phyloP scores from a whole-genome alignment of 1,284 basidiomycete species.

The Xanthoconium separans region DNA sequence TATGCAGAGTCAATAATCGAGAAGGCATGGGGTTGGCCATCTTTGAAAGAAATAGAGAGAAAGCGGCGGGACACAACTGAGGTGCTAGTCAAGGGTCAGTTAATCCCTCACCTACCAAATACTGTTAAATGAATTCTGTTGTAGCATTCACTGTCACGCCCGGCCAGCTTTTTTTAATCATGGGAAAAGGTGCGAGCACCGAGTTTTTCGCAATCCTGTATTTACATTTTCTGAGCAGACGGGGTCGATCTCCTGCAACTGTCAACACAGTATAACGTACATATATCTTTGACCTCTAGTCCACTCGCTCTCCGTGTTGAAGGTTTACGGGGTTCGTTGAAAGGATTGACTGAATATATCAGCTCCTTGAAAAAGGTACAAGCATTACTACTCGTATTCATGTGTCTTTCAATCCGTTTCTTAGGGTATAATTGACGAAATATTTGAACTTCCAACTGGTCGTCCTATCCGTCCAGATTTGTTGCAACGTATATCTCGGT shows the following conservation, averaged over 20 bases:
- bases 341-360: slow-evolving; percentile 45
- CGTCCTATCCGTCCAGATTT: slow-evolving; percentile 43
- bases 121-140: background rate
- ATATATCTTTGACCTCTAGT: slow-evolving; percentile 53
- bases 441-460: slow-evolving; percentile 47
- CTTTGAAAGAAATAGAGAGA: slow-evolving; percentile 51
- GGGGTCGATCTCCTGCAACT: slow-evolving; percentile 59
- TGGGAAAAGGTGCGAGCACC: slow-evolving; percentile 61
- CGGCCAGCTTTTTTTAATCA: slow-evolving; percentile 64
- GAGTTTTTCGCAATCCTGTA: background rate
- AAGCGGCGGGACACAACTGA: slow-evolving; percentile 53
- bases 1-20: slow-evolving; percentile 61
- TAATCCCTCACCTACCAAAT: slow-evolving; percentile 4
- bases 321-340: slow-evolving; percentile 51
- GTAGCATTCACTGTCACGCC: slow-evolving; percentile 58
- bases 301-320: slow-evolving; percentile 60
- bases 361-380: slow-evolving; percentile 49
- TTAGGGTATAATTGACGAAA: slow-evolving; percentile 53
- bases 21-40: slow-evolving; percentile 66
- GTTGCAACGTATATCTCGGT: slow-evolving; percentile 63
- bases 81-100: slow-evolving; percentile 49
- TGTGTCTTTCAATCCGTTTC: background rate
- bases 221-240: slow-evolving; percentile 42
- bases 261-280: slow-evolving; percentile 58
- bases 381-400: background rate